Evolutionary conservation across 495 filamentous ascomycete genomes (phyloP), one percentile per base, ranked within the genome.

Genomic region (Amorphotheca resinae): DNA sequence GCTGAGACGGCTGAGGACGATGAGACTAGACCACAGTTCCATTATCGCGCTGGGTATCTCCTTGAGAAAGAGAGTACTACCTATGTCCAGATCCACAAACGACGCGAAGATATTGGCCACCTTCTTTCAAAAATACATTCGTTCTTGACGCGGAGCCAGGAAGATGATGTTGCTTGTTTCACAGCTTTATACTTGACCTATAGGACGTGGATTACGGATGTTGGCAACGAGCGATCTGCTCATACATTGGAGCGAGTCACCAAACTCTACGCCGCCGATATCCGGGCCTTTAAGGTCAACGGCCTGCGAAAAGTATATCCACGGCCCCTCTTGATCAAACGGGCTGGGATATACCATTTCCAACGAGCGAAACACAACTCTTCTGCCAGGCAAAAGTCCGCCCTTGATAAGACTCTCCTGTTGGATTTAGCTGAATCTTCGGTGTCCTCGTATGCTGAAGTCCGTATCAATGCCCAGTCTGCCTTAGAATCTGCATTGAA

Each of bases 131-230:
- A 70, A 23, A 85, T 89, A 1, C 91, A 99, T 56, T 62, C 70
- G 6, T 96, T 94, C 67, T 60, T 99, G 42, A 79, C 70, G 9
- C 66, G 76, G 33, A 81, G 87, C 39, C 88, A 95, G 58, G 81
- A 95, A 58, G 91, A 99, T 57, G 91, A 96, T 55, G 91, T 99
- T 9, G 73, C 84, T 1, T 95, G 87, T 62, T 99, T 96, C 61
- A 93, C 82, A 23, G 75, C 87, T 18, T 59, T 99, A 9, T 99
- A 95, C 59, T 84, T 78, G 18, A 81, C 91, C 1, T 99, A 94
- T 60, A 68, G 82, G 12, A 87, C 81, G n/a, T 99, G 87, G 85
- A 95, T 99, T 53, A 82, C 93, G 6, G 91, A 99, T 52, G 87
- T 96, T 34, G 93, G 93, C 15, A 93, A 95, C 45, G 91, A 99